These are phyloP conservation scores for Tricholoma terreum DNA, from an alignment of 768 basidiomycete genomes.

Conservation along the genomic window DNA sequence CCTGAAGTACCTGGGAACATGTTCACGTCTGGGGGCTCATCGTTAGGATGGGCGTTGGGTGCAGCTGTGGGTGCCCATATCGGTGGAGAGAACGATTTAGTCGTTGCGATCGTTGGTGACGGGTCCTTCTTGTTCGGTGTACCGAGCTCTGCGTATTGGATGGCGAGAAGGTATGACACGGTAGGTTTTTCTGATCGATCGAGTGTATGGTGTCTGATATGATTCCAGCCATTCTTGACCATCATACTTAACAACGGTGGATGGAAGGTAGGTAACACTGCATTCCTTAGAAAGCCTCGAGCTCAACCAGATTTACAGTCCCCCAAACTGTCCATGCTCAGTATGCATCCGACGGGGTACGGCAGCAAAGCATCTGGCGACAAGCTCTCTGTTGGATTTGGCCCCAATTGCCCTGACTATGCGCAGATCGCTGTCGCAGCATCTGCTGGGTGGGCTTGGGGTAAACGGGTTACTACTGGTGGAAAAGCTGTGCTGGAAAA, in stretches of 20 bases:
- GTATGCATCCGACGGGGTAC: constrained; percentile 57
- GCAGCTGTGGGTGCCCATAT: constrained; percentile 59
- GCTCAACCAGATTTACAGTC: constrained; percentile 35
- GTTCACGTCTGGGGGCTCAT: constrained; percentile 58
- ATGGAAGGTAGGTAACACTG: constrained; percentile 44
- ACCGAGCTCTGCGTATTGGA: constrained; percentile 69
- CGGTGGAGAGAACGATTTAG: constrained; percentile 50
- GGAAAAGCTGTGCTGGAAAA: constrained; percentile 29
- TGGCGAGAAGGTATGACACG: constrained; percentile 64
- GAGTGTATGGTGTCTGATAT: background rate
- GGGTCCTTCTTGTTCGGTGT: constrained; percentile 68
- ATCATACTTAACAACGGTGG: constrained; percentile 72
- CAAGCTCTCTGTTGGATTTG: constrained; percentile 61
- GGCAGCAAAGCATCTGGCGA: constrained; percentile 45
- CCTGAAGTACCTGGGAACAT: constrained; percentile 49
- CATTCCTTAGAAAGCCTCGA: background rate
- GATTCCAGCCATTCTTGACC: constrained; percentile 60
- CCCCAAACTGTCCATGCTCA: constrained; percentile 62
- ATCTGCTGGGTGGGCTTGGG: constrained; percentile 67
- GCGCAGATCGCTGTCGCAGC: constrained; percentile 63
- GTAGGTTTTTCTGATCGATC: constrained; percentile 39
- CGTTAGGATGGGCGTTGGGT: constrained; percentile 67
- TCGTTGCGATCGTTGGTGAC: constrained; percentile 63
- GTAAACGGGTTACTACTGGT: constrained; percentile 30
- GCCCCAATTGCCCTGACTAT: constrained; percentile 59